A percentile compares a stretch with the other conserved stretches of the same genome.
Evolutionary conservation across 2,329 filamentous ascomycete species (phyloP).

Genomic region (Colletotrichum magnum): DNA sequence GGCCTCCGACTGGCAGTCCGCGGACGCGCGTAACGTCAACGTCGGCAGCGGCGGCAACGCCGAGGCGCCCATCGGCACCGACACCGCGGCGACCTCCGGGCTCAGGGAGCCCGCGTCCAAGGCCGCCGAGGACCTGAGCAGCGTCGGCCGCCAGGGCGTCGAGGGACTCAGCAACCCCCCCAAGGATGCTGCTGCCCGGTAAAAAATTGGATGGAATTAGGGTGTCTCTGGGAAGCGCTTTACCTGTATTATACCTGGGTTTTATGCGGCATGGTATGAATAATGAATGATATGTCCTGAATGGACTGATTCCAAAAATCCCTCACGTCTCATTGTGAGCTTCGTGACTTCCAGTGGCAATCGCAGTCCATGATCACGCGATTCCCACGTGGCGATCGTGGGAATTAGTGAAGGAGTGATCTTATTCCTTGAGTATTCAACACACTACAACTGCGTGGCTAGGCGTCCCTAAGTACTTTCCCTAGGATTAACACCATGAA

Average conservation of each 20-base stretch:
- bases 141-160: conserved; percentile 74
- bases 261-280: conserved; percentile 8
- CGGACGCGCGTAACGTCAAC: conserved; percentile 77
- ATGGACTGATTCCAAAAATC: not conserved
- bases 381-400: too few relatives aligned
- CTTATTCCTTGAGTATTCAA: too few relatives aligned
- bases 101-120: conserved; percentile 73
- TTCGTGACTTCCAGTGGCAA: too few relatives aligned
- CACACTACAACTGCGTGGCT: too few relatives aligned
- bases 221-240: not conserved
- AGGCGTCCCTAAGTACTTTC: too few relatives aligned
- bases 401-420: too few relatives aligned
- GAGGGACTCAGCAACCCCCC: conserved; percentile 70
- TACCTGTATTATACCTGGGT: conserved; percentile 14
- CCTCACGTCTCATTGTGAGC: too few relatives aligned
- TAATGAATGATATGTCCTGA: conserved; percentile 33
- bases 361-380: too few relatives aligned
- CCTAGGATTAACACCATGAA: too few relatives aligned
- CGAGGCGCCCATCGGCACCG: conserved; percentile 67
- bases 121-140: conserved; percentile 68
- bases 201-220: conserved; percentile 41
- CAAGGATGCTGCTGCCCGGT: conserved; percentile 70
- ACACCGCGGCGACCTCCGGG: conserved; percentile 63
- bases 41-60: conserved; percentile 73
- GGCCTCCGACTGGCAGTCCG: conserved; percentile 84